These are phyloP conservation scores for Theobroma grandiflorum DNA, from an alignment of 441 rosid genomes.

Conservation along the genomic window DNA sequence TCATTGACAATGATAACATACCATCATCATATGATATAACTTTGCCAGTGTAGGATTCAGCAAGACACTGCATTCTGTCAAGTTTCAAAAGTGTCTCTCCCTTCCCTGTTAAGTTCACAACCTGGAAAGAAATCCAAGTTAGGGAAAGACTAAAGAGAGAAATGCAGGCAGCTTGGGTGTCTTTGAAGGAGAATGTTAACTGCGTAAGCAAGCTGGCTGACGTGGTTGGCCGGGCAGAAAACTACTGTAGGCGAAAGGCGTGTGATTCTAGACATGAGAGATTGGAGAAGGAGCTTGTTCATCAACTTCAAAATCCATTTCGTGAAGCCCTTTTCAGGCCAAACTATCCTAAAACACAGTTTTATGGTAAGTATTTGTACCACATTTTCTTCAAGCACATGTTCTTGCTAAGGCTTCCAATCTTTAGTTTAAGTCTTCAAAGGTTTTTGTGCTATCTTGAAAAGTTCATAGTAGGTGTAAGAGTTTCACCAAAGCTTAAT, in stretches of 20 bases:
- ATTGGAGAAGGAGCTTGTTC: slow-evolving; percentile 20
- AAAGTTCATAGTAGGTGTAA: neutral
- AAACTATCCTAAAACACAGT: slow-evolving; percentile 33
- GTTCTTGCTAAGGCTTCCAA: neutral
- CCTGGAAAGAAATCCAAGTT: neutral
- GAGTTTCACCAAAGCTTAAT: neutral
- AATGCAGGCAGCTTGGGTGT: slow-evolving; percentile 49
- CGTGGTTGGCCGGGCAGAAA: slow-evolving; percentile 31
- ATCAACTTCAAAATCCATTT: slow-evolving; percentile 33
- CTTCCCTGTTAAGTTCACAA: neutral
- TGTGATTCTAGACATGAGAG: slow-evolving; percentile 18
- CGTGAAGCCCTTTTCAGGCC: slow-evolving; percentile 36
- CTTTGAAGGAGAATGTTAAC: slow-evolving; percentile 49
- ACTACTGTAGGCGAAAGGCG: slow-evolving; percentile 12
- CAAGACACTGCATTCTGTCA: neutral
- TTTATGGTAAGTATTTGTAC: slow-evolving; percentile 35
- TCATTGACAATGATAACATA: neutral
- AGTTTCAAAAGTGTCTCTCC: neutral
- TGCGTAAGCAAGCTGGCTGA: slow-evolving; percentile 39
- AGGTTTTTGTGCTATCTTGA: neutral
- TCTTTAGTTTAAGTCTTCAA: neutral
- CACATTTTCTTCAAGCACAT: neutral
- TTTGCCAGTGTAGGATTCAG: neutral
- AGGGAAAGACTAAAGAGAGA: slow-evolving; percentile 19
- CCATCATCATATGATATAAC: neutral